phyloP scores from a whole-genome alignment of 2,329 filamentous ascomycete species.

The Colletotrichum sojae region DNA sequence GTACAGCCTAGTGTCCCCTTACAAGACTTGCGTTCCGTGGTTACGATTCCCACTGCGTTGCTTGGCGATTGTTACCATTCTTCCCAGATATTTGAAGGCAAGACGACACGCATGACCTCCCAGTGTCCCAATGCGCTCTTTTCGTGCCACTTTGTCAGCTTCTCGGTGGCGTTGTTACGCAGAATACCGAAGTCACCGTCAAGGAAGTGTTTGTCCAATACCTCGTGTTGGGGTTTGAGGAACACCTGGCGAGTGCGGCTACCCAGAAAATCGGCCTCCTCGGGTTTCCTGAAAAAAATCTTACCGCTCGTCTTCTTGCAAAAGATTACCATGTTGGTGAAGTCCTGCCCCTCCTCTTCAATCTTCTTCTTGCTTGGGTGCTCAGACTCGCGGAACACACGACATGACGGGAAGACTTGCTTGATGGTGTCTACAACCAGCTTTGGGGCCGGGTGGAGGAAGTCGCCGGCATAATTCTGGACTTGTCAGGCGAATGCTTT shows the following conservation, averaged over 20 bases:
- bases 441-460: conserved; percentile 80
- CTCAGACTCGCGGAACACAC: conserved; percentile 86
- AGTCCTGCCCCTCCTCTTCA: conserved; percentile 72
- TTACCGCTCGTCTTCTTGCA: conserved; percentile 76
- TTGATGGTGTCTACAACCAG: conserved; percentile 88
- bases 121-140: conserved; percentile 88
- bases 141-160: conserved; percentile 80
- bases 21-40: no score
- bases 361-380: conserved; percentile 63
- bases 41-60: not conserved
- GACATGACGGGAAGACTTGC: conserved; percentile 88
- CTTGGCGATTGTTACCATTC: conserved; percentile 74
- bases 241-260: conserved; percentile 80
- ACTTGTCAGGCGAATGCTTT: conserved; percentile 37
- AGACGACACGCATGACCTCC: conserved; percentile 88
- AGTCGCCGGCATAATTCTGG: conserved; percentile 95
- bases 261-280: conserved; percentile 76
- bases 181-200: conserved; percentile 67
- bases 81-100: conserved; percentile 87
- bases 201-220: conserved; percentile 67
- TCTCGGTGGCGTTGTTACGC: conserved; percentile 73
- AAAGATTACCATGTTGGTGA: conserved; percentile 97
- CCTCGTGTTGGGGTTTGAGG: conserved; percentile 80
- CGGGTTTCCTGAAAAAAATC: conserved; percentile 77
- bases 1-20: conserved; percentile 19